These are phyloP conservation scores for Scortechinia acanthostroma DNA, from an alignment of 2,329 filamentous ascomycete genomes.

Conservation along the genomic window DNA sequence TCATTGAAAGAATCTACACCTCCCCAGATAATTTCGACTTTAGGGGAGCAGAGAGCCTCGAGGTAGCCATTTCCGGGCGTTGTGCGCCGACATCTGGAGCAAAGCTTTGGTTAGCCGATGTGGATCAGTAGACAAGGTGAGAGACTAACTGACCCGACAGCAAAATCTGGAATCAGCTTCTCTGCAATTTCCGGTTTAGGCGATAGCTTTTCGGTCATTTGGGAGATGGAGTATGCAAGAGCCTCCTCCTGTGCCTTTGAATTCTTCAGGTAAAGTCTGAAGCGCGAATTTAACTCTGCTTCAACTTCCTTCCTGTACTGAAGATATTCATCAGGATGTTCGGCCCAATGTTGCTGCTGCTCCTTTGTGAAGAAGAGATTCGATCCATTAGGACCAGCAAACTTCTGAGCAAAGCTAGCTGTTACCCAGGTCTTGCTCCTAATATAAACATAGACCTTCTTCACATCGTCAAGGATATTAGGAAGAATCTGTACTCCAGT, in stretches of 20 bases:
- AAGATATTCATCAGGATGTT: background rate
- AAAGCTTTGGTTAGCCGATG: background rate
- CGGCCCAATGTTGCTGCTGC: background rate
- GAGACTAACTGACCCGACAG: background rate
- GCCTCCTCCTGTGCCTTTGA: background rate
- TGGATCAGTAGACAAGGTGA: too few relatives aligned
- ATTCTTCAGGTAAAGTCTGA: background rate
- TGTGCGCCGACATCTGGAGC: background rate
- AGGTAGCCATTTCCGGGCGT: background rate
- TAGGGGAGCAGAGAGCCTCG: background rate
- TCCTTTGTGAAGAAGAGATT: background rate
- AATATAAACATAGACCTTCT: background rate
- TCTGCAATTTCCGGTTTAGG: slow-evolving; percentile 18
- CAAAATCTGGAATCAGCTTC: too few relatives aligned
- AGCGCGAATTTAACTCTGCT: background rate
- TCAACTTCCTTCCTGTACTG: background rate
- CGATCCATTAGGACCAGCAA: background rate
- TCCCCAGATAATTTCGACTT: slow-evolving; percentile 5
- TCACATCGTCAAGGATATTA: background rate
- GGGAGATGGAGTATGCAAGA: background rate
- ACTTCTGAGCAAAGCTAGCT: background rate
- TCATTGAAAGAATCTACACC: slow-evolving; percentile 13
- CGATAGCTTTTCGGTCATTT: slow-evolving; percentile 10
- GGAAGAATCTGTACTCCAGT: background rate
- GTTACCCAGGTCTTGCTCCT: background rate